Evolutionary conservation across 352 stramenopile genomes (phyloP), one percentile per base, ranked within the genome.

Genomic region (Phytophthora fragariaefolia): DNA sequence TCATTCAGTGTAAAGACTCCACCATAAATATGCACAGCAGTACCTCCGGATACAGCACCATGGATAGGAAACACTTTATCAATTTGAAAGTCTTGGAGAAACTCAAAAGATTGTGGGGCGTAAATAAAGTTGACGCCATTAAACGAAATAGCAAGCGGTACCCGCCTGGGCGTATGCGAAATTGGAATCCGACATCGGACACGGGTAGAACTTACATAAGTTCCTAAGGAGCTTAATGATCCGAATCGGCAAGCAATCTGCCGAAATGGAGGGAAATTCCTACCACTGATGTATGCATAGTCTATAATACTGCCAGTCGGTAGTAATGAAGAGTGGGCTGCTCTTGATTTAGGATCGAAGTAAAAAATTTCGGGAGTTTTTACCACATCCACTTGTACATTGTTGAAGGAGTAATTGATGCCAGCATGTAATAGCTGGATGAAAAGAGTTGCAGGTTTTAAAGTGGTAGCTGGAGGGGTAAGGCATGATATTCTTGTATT

Each of bases 51-150:
- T 1, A 80, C 45, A 17, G 77, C 68, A 10, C 83, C 88, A 57
- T 80, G 83, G 2, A 36, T 65, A 24, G 90, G 91, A 20, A 34
- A 52, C 2, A 91, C 66, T 2, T 27, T 20, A 2, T 55, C 42
- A 61, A 93, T 65, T 4, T 50, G 60, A 13, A 89, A 65, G 5
- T 51, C 36, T 5, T 65, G 53, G 0, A 80, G 5, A 58, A 79
- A 94, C 51, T 80, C 70, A 52, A 82, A 91, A 0, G 24, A 18
- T 1, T 60, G 23, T 4, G 36, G 36, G 46, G 70, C 66, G 7
- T 69, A 40, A 1, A 84, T 46, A 48, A 86, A 92, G 40, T 94
- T 83, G 1, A 80, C 66, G 2, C 66, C 64, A 61, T 96, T 93
- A 43, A 95, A 91, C 0, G 82, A 91, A 12, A 96, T 51, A 0